Percentiles rank a stretch among this genome's conserved stretches.
These are phyloP conservation scores for Hordeum pubiflorum DNA, from an alignment of 202 grass and related monocot species.

Conservation along the genomic window DNA sequence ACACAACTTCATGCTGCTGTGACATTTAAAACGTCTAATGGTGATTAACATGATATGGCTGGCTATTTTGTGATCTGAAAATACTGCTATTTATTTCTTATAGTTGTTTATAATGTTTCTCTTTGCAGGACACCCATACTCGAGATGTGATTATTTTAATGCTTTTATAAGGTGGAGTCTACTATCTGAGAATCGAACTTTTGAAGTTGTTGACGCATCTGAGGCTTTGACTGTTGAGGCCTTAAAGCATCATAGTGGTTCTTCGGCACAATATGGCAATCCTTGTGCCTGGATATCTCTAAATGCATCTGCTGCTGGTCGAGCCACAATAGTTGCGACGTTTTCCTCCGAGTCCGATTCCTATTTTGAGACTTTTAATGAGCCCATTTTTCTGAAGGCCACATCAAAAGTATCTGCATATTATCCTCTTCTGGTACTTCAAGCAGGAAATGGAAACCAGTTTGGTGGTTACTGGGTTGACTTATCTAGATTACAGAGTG, in stretches of 20 bases:
- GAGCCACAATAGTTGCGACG: constrained; percentile 57
- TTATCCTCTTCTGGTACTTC: constrained; percentile 70
- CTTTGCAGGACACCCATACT: constrained; percentile 54
- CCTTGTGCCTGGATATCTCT: constrained; percentile 75
- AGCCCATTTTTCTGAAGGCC: constrained; percentile 58
- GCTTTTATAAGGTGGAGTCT: constrained; percentile 70
- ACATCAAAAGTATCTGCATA: constrained; percentile 66
- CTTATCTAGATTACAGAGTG: constrained; percentile 38
- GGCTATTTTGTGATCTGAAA: background rate
- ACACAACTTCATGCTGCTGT: constrained; percentile 68
- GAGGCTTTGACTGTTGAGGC: constrained; percentile 18
- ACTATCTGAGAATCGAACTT: constrained; percentile 59
- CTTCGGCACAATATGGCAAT: constrained; percentile 35
- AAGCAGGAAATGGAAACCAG: constrained; percentile 70
- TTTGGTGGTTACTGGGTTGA: constrained; percentile 95
- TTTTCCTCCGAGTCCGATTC: constrained; percentile 48
- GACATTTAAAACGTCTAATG: constrained; percentile 60
- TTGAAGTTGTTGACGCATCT: constrained; percentile 55
- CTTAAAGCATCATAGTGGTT: constrained; percentile 22
- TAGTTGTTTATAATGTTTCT: constrained; percentile 21
- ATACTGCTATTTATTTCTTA: constrained; percentile 4
- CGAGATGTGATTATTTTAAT: constrained; percentile 69
- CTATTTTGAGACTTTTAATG: constrained; percentile 36
- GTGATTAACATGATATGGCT: constrained; percentile 42
- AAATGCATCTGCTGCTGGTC: constrained; percentile 58